Evolutionary conservation across 1,139 yeast species (phyloP).

Genomic region (Scheffersomyces stambukii): DNA sequence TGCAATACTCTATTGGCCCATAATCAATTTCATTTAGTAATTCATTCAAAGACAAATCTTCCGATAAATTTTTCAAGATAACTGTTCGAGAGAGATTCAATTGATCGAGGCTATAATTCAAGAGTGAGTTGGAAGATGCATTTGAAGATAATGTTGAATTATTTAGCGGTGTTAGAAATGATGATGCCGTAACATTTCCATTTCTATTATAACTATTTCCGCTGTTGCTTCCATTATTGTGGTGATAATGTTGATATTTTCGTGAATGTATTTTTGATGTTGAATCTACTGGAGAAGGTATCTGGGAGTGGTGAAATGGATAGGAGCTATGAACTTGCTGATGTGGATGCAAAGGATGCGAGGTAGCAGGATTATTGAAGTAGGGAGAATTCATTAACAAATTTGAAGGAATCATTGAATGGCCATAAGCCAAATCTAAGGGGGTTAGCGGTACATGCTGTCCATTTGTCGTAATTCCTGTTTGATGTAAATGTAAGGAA

Average conservation of each 20-base stretch:
- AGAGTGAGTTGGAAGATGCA: conserved; percentile 2
- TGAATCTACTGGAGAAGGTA: conserved; percentile 8
- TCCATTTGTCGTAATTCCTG: too few relatives aligned
- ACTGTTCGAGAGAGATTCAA: conserved; percentile 30
- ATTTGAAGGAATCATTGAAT: conserved; percentile 70
- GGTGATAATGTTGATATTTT: neutral
- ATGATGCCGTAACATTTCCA: conserved; percentile 7
- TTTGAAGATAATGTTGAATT: conserved; percentile 7
- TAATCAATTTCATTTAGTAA: conserved; percentile 32
- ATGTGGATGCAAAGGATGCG: conserved; percentile 7
- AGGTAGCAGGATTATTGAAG: conserved; percentile 32
- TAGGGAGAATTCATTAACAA: conserved; percentile 66
- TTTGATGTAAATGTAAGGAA: conserved; percentile 7
- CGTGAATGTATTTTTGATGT: conserved; percentile 1
- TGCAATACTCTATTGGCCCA: conserved; percentile 45
- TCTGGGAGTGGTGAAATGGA: conserved; percentile 5
- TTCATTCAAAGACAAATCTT: conserved; percentile 24
- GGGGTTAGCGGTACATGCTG: conserved; percentile 32
- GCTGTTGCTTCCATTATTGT: neutral
- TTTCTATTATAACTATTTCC: conserved; percentile 1
- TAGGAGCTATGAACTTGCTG: too few relatives aligned
- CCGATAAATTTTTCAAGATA: conserved; percentile 27
- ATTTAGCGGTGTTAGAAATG: conserved; percentile 17
- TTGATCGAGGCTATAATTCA: conserved; percentile 7
- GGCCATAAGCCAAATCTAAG: conserved; percentile 50